Conservation (phyloP, 2,329 filamentous ascomycete species). For the Paracorniculantispora psalliotae region DNA sequence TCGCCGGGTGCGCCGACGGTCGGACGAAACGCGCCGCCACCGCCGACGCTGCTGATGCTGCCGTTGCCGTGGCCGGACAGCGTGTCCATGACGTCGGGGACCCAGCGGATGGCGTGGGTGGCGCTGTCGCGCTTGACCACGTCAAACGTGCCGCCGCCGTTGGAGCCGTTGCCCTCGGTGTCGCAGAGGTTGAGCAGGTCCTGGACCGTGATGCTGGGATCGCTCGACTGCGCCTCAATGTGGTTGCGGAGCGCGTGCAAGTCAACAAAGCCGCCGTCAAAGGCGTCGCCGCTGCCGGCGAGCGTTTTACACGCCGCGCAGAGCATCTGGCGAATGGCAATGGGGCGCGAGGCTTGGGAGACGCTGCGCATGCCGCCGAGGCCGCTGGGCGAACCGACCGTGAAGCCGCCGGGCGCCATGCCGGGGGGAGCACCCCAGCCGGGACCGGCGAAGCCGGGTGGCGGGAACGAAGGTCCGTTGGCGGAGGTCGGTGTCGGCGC, state of each 20-base stretch:
- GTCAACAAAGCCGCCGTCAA: conserved; percentile 62
- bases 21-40: conserved; percentile 36
- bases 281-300: conserved; percentile 30
- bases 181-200: conserved; percentile 85
- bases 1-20: conserved; percentile 58
- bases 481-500: conserved; percentile 28
- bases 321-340: conserved; percentile 67
- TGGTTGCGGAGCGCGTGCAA: conserved; percentile 62
- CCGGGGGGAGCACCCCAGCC: conserved; percentile 32
- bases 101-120: conserved; percentile 46
- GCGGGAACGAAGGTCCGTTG: conserved; percentile 34
- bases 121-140: conserved; percentile 47
- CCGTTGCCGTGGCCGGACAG: neutral
- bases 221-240: conserved; percentile 51
- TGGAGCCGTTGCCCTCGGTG: conserved; percentile 78
- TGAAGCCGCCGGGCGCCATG: conserved; percentile 30
- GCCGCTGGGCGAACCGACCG: conserved; percentile 27
- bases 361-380: conserved; percentile 26
- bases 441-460: conserved; percentile 42
- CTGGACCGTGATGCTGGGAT: conserved; percentile 37
- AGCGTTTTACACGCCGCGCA: conserved; percentile 72
- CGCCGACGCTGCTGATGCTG: conserved; percentile 34
- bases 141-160: conserved; percentile 87
- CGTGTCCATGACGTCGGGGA: conserved; percentile 30
- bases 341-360: conserved; percentile 54